phyloP scores from a whole-genome alignment of 805 yeast species.

The Nakazawaea peltata region DNA sequence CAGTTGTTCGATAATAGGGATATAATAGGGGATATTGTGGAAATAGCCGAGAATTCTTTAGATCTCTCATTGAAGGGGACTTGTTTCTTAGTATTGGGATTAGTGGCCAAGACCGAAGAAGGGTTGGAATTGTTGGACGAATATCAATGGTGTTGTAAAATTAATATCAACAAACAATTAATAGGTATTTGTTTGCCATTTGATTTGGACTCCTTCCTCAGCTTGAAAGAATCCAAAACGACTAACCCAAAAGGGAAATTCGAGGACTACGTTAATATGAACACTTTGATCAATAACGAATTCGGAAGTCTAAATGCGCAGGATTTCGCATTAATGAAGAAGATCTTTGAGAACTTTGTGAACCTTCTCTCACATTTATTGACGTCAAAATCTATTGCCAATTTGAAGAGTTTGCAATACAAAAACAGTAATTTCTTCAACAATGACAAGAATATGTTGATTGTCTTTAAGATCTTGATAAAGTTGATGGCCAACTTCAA shows the following conservation, averaged over 20 bases:
- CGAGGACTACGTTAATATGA: constrained; percentile 4
- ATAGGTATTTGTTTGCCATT: constrained; percentile 20
- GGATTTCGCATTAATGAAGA: constrained; percentile 15
- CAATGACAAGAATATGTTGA: constrained; percentile 22
- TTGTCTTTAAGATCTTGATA: constrained; percentile 44
- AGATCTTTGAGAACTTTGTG: constrained; percentile 20
- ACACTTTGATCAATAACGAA: constrained; percentile 4
- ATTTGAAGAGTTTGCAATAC: constrained; percentile 44
- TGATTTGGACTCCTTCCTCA: constrained; percentile 14
- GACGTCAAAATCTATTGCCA: constrained; percentile 18
- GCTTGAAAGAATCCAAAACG: constrained; percentile 11
- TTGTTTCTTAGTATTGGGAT: constrained; percentile 71
- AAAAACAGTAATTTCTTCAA: constrained; percentile 17
- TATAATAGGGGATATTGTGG: constrained; percentile 44
- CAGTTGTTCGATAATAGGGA: constrained; percentile 40
- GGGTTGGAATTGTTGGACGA: constrained; percentile 86
- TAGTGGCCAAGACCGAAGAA: constrained; percentile 61
- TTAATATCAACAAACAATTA: constrained; percentile 34
- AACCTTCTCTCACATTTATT: constrained; percentile 17
- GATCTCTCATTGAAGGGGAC: constrained; percentile 65
- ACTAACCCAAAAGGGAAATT: constrained; percentile 18
- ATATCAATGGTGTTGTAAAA: constrained; percentile 58
- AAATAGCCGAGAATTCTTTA: constrained; percentile 35
- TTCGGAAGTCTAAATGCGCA: background rate
- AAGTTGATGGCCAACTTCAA: constrained; percentile 46